Evolutionary conservation across 192 early-diverging fungal genomes (phyloP), one percentile per base, ranked within the genome.

Genomic region (Backusella morwellensis): DNA sequence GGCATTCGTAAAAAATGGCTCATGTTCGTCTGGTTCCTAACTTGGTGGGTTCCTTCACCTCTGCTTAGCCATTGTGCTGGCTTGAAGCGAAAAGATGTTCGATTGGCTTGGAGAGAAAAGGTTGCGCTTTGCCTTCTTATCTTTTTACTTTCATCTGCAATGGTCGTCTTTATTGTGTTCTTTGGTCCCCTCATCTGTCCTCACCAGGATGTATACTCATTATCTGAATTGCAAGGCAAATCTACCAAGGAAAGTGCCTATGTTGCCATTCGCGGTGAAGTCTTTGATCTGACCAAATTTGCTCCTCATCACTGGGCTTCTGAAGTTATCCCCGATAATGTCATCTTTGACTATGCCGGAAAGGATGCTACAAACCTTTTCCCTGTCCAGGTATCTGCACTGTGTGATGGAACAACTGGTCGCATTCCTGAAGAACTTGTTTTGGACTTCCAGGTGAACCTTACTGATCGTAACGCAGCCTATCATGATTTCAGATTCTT

Each of bases 31-130:
- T 95, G 92, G 92, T 69, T 84, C 35, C 85, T 88, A 66, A 95
- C 90, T 12, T 95, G 92, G 92, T 93, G 89, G 92, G 85, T 99
- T 42, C 97, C 97, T 23, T 88, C 89, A 34, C 78, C 77, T n/a
- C 86, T 83, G 17, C 77, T 99, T 56, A 77, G 59, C n/a, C 88
- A 81, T 75, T 92, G 93, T 80, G 95, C 94, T 34, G 88, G 92
- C 50, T 93, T 97, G 90, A 88, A 90, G 80, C 87, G 90, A 66
- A 87, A 84, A 34, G 94, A 95, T 75, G 86, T 95, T 69, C 93
- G 91, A 34, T 87, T 95, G 82, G 98, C 98, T 19, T 99, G 98
- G 98, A 90, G 98, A 72, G 98, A 99, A 84, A 98, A 99, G 84
- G 90, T 97, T 9, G 93, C 98, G 1, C 89, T 99, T 17, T 97